A percentile compares a stretch with the other conserved stretches of the same genome.
phyloP scores from a whole-genome alignment of 2,329 filamentous ascomycete genomes.

The Cladosporium sp. region DNA sequence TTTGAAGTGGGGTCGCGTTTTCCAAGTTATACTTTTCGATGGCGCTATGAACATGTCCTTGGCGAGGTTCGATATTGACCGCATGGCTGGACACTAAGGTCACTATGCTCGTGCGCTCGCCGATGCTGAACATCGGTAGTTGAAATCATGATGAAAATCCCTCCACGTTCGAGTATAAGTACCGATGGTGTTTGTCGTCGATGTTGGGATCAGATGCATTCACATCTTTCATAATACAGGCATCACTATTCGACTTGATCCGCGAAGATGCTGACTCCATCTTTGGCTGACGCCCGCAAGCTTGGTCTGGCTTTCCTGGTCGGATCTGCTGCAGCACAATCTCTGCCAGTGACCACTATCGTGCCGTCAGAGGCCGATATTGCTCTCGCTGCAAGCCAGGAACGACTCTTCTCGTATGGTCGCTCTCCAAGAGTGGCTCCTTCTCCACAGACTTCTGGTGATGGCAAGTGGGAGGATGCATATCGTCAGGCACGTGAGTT shows the following conservation, averaged over 20 bases:
- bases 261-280: constrained; percentile 1
- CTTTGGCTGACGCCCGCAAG: constrained; percentile 2
- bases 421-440: constrained; percentile 25
- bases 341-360: not conserved
- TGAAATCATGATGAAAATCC: not conserved
- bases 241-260: not conserved
- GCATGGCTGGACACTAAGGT: constrained; percentile 1
- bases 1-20: not conserved
- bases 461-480: constrained; percentile 43
- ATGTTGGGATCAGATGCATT: too few relatives aligned
- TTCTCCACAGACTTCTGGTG: constrained; percentile 25
- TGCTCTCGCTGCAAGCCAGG: constrained; percentile 19
- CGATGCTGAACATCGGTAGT: not conserved
- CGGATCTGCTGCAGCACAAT: not conserved
- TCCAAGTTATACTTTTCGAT: not conserved
- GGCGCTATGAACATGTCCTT: not conserved
- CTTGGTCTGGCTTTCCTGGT: constrained; percentile 4
- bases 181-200: not conserved
- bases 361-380: not conserved
- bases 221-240: not conserved
- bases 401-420: constrained; percentile 28
- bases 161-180: not conserved
- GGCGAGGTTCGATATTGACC: not conserved
- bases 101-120: not conserved
- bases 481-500: constrained; percentile 29